phyloP scores from a whole-genome alignment of 2,329 filamentous ascomycete species.

The Chaetomium olivaceum region DNA sequence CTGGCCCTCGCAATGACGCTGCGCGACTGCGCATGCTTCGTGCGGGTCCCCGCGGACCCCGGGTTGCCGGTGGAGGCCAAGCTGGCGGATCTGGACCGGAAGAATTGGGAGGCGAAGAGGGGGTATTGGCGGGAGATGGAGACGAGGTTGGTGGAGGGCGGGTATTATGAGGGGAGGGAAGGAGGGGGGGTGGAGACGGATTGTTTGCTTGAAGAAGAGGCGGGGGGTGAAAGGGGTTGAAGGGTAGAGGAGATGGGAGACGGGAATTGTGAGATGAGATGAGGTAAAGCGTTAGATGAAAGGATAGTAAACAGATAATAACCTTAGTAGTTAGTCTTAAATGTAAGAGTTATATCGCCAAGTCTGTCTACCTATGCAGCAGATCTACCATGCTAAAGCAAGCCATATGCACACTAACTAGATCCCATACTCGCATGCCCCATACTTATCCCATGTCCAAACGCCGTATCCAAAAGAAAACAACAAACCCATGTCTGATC shows the following conservation, averaged over 20 bases:
- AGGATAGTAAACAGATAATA: too few species aligned
- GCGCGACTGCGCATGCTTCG: constrained; percentile 74
- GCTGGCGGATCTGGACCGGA: constrained; percentile 76
- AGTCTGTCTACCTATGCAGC: background rate
- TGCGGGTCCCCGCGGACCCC: constrained; percentile 53
- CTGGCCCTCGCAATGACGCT: constrained; percentile 78
- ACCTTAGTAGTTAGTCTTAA: background rate
- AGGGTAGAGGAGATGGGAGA: background rate
- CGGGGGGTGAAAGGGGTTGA: too few species aligned
- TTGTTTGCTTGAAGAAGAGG: constrained; percentile 31
- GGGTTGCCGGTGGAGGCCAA: constrained; percentile 52
- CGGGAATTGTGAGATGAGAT: background rate
- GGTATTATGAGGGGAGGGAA: constrained; percentile 59
- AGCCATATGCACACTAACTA: background rate
- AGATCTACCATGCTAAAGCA: background rate
- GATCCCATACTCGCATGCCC: background rate
- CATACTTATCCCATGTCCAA: background rate
- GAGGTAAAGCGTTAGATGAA: background rate
- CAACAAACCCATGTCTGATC: background rate
- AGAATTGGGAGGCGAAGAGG: constrained; percentile 66
- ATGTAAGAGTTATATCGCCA: background rate
- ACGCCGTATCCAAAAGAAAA: constrained; percentile 2
- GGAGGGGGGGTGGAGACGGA: constrained; percentile 29
- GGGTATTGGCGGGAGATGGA: constrained; percentile 69
- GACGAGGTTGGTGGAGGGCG: constrained; percentile 60